A percentile compares a stretch with the other conserved stretches of the same genome.
Evolutionary conservation across 352 stramenopile species (phyloP).

Genomic region (Phytophthora nicotianae): DNA sequence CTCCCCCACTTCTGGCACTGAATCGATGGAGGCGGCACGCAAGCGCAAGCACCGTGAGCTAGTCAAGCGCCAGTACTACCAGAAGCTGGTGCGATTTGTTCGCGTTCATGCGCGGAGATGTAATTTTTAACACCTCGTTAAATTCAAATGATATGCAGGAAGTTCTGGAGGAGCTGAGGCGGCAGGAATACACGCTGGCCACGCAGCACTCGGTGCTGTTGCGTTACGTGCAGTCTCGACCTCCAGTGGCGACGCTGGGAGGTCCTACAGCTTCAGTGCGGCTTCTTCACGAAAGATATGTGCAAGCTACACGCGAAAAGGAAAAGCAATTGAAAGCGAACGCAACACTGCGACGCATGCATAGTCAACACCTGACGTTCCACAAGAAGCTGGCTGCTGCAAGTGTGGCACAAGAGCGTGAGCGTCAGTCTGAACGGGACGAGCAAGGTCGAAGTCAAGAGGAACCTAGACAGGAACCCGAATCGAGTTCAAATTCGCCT

Average conservation of each 20-base stretch:
- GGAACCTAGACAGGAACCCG: constrained; percentile 9
- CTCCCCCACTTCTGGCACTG: constrained; percentile 6
- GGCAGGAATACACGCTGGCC: constrained; percentile 33
- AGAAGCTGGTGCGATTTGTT: constrained; percentile 29
- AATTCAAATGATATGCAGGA: constrained; percentile 24
- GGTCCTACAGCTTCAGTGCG: constrained; percentile 1
- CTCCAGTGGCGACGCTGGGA: constrained; percentile 9
- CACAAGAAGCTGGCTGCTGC: constrained; percentile 24
- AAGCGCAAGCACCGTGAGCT: constrained; percentile 39
- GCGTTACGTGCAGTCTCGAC: constrained; percentile 9
- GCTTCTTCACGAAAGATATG: constrained; percentile 24
- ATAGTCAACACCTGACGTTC: constrained; percentile 38
- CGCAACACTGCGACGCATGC: constrained; percentile 23
- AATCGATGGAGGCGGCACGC: constrained; percentile 22
- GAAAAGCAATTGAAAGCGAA: constrained; percentile 39
- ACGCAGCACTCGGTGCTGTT: constrained; percentile 40
- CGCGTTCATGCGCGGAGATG: neutral
- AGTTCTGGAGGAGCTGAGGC: constrained; percentile 34
- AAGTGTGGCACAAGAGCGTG: constrained; percentile 13
- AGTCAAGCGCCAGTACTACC: constrained; percentile 40
- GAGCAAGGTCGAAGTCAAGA: neutral
- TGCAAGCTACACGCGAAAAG: constrained; percentile 39
- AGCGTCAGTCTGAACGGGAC: constrained; percentile 5
- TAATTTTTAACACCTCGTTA: constrained; percentile 3
- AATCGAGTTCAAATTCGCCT: neutral